Evolutionary conservation across 78 protist genomes (phyloP).

Genomic region (Emiliania huxleyi): DNA sequence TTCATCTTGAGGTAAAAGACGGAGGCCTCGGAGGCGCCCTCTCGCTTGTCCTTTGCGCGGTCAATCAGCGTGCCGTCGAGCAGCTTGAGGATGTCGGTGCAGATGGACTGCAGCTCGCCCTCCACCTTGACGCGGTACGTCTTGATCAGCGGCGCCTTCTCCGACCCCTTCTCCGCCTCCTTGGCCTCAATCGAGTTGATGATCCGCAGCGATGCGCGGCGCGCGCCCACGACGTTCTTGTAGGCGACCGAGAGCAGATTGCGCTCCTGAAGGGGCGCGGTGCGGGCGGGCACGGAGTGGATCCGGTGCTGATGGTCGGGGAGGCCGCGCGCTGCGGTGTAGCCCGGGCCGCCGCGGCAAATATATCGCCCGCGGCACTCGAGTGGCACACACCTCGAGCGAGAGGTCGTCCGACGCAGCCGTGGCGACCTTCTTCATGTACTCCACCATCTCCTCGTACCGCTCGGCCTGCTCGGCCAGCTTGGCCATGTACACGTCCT

Average conservation of each 20-base stretch:
- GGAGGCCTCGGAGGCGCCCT: slow-evolving; percentile 37
- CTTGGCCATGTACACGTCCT: slow-evolving; percentile 88
- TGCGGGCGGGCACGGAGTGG: background rate
- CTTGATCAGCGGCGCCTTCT: slow-evolving; percentile 51
- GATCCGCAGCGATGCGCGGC: slow-evolving; percentile 98
- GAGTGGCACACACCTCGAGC: slow-evolving; percentile 83
- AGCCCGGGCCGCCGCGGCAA: background rate
- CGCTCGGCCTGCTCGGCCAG: slow-evolving; percentile 92
- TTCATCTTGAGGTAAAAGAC: slow-evolving; percentile 69
- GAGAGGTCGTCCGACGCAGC: slow-evolving; percentile 88
- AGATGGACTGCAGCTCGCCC: slow-evolving; percentile 53
- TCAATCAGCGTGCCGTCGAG: slow-evolving; percentile 37
- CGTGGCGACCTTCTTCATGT: slow-evolving; percentile 90
- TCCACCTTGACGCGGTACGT: slow-evolving; percentile 69
- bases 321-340: background rate
- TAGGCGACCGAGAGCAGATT: slow-evolving; percentile 98
- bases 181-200: slow-evolving; percentile 81
- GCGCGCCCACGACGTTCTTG: slow-evolving; percentile 96
- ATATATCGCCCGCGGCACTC: too few relatives aligned
- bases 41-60: background rate
- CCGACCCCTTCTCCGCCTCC: slow-evolving; percentile 75
- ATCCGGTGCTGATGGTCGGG: background rate
- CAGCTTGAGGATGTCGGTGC: slow-evolving; percentile 45
- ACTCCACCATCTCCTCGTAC: slow-evolving; percentile 85
- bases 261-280: slow-evolving; percentile 75